Evolutionary conservation across 768 basidiomycete species (phyloP).

Genomic region (Mycena galopus): DNA sequence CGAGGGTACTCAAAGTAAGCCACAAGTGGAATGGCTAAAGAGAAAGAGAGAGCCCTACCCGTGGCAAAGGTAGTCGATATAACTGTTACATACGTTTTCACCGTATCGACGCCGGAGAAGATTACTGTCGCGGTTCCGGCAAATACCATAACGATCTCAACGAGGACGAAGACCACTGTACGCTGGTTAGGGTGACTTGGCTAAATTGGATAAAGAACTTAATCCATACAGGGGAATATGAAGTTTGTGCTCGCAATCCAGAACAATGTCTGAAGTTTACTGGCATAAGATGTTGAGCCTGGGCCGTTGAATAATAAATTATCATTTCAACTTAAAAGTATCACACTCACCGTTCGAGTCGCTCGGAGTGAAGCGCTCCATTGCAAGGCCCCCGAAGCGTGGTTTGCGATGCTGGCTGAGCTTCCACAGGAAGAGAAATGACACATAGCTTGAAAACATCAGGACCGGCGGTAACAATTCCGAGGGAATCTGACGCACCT

Average conservation of each 20-base stretch:
- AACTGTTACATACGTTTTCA: background rate
- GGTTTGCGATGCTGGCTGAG: background rate
- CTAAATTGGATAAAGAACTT: background rate
- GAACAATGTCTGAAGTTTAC: background rate
- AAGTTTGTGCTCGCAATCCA: background rate
- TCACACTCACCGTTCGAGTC: background rate
- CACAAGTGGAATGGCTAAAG: background rate
- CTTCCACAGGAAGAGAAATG: constrained; percentile 14
- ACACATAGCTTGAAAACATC: constrained; percentile 2
- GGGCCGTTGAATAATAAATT: background rate
- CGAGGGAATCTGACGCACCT: background rate
- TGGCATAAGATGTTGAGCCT: background rate
- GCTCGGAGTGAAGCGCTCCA: background rate
- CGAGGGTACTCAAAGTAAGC: background rate
- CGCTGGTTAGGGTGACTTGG: background rate
- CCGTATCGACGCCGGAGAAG: background rate
- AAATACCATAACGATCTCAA: background rate
- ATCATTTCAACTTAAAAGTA: constrained; percentile 41
- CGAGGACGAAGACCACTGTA: background rate
- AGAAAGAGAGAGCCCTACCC: background rate
- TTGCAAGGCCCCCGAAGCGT: background rate
- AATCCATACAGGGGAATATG: background rate
- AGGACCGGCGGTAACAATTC: background rate
- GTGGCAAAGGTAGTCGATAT: background rate
- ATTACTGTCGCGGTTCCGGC: background rate